A percentile compares a stretch with the other conserved stretches of the same genome.
Evolutionary conservation across 2,329 filamentous ascomycete species (phyloP).

Genomic region (Botrytis sinoallii): DNA sequence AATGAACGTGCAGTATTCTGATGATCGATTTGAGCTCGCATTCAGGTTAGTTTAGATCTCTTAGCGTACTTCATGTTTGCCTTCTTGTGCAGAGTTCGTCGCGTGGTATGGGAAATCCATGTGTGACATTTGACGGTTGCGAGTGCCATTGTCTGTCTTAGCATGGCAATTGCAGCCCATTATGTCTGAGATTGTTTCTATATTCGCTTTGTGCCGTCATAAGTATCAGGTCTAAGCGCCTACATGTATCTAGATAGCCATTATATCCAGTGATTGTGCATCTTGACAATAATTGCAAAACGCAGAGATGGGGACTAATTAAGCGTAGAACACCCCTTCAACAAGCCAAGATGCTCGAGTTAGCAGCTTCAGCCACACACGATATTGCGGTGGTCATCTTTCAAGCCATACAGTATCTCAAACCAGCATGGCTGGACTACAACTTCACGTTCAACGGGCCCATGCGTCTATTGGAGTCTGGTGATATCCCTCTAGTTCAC

Average conservation of each 20-base stretch:
- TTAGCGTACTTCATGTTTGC: neutral
- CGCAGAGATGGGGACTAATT: neutral
- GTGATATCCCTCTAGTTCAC: conserved; percentile 43
- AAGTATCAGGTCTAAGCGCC: neutral
- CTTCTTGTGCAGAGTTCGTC: neutral
- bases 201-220: neutral
- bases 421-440: conserved; percentile 62
- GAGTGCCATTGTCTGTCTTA: neutral
- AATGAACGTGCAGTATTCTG: conserved; percentile 56
- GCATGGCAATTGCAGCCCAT: neutral
- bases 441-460: conserved; percentile 63
- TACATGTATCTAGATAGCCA: neutral
- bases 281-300: neutral
- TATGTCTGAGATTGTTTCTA: neutral
- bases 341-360: conserved; percentile 52
- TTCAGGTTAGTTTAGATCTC: conserved; percentile 44
- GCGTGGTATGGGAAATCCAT: neutral
- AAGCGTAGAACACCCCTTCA: conserved; percentile 47
- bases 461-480: conserved; percentile 49
- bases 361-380: conserved; percentile 61
- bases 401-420: conserved; percentile 58
- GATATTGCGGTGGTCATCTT: conserved; percentile 63
- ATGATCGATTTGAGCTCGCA: conserved; percentile 64
- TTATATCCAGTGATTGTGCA: neutral
- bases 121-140: neutral